Conservation (phyloP, 1,284 basidiomycete species). For the Singerocomus inundabilis region DNA sequence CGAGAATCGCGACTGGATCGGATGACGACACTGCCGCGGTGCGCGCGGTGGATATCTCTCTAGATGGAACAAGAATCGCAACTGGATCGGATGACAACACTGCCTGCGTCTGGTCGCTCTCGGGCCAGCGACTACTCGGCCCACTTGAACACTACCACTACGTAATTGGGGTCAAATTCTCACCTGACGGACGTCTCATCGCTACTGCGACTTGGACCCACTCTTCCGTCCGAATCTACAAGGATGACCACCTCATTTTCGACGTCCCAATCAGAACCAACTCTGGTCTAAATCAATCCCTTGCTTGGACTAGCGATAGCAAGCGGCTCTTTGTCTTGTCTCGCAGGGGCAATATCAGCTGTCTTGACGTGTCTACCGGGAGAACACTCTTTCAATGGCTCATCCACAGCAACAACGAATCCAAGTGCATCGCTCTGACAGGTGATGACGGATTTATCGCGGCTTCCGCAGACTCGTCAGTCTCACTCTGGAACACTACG, state of each 20-base stretch:
- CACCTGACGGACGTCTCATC: background rate
- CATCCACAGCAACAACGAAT: background rate
- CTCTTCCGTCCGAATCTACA: background rate
- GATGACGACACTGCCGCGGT: background rate
- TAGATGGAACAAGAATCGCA: background rate
- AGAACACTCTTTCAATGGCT: background rate
- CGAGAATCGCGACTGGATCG: background rate
- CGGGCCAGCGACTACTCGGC: background rate
- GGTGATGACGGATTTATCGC: background rate
- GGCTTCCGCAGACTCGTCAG: background rate
- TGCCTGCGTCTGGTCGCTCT: background rate
- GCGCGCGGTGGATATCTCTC: conserved; percentile 1
- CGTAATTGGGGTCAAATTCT: background rate
- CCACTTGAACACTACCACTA: background rate
- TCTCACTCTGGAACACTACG: conserved; percentile 5
- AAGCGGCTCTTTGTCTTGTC: background rate
- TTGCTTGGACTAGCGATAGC: background rate
- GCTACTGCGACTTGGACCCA: background rate
- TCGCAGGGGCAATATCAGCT: background rate
- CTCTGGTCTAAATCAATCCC: background rate
- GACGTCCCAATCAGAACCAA: background rate
- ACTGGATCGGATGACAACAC: background rate
- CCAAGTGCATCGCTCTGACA: background rate
- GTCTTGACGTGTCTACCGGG: background rate
- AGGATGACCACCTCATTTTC: background rate